A percentile compares a stretch with the other conserved stretches of the same genome.
Conservation (phyloP, 495 filamentous ascomycete genomes). For the Neurospora sp. region DNA sequence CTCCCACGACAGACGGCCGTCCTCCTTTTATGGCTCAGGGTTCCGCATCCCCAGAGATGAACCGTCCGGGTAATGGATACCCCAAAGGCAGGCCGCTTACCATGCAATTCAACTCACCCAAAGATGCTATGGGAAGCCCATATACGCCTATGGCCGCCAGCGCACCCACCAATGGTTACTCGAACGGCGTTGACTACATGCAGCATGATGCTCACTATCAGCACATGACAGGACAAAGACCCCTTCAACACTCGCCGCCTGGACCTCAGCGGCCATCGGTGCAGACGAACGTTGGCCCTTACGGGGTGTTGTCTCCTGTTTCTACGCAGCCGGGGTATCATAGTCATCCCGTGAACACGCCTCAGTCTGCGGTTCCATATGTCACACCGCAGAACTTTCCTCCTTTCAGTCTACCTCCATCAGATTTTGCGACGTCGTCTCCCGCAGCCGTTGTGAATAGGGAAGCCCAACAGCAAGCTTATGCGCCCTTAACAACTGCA, state of each 20-base stretch:
- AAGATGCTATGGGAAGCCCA: constrained; percentile 35
- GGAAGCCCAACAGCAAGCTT: constrained; percentile 21
- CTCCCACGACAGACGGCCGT: constrained; percentile 37
- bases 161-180: constrained; percentile 34
- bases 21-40: constrained; percentile 30
- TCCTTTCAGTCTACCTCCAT: constrained; percentile 46
- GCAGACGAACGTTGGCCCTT: constrained; percentile 35
- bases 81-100: constrained; percentile 33
- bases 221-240: constrained; percentile 24
- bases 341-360: constrained; percentile 31
- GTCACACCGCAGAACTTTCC: constrained; percentile 43
- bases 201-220: constrained; percentile 33
- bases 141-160: constrained; percentile 37
- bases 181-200: constrained; percentile 35
- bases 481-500: constrained; percentile 28
- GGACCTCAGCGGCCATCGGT: constrained; percentile 33
- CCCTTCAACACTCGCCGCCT: constrained; percentile 31
- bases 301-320: constrained; percentile 40
- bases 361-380: constrained; percentile 35
- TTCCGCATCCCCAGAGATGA: constrained; percentile 42
- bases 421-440: constrained; percentile 34
- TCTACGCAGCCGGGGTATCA: constrained; percentile 39
- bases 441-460: constrained; percentile 16
- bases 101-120: constrained; percentile 44
- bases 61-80: constrained; percentile 33